Base-by-base conservation (phyloP, 257 asterid genomes). In the Penstemon newberryi region DNA sequence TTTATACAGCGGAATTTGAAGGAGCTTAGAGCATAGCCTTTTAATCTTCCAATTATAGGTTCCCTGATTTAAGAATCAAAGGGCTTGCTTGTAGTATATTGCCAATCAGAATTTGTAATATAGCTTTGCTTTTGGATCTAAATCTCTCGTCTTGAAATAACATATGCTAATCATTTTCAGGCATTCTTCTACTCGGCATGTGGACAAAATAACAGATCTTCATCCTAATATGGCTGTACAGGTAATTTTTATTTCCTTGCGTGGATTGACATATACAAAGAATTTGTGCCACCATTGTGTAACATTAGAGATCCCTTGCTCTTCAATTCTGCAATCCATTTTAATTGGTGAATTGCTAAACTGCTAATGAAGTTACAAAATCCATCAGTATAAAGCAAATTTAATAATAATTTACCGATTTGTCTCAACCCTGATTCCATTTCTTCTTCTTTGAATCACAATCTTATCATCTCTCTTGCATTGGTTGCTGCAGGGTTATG, bases 181-280 rank as follows among this genome's bases (percentile, higher is more conserved):
- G 83, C 71, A 64, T 40, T 70, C 73, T 47, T 65, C 77, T 67
- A 66, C 19, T 45, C 78, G 63, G 59, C 89, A 43, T 63, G 80
- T 84, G 73, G 84, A 79, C 75, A 78, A 73, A 52, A 76, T 90
- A 66, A 87, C 86, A 57, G 99, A 93, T 71, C 83, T 93, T 64
- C 84, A 65, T 63, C 94, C 95, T 56, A 78, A 85, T 77, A 87
- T 84, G 95, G 82, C 49, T 63, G 85, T 94, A 37, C 87, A 89
- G 97, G 99, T 92, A 82, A 6, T 57, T 38, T 25, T 11, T 19
- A 56, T 57, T 57, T 56, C 15, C 54, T 54, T 55, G 45, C 12
- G 18, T 43, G 53, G 62, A 7, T 15, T 70, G 10, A 33, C 36
- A 60, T 61, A 18, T 18, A 41, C 40, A 4, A 12, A 5, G 47